These are phyloP conservation scores for Pyropia haitanensis DNA, from an alignment of 23 red algal species.

Conservation along the genomic window DNA sequence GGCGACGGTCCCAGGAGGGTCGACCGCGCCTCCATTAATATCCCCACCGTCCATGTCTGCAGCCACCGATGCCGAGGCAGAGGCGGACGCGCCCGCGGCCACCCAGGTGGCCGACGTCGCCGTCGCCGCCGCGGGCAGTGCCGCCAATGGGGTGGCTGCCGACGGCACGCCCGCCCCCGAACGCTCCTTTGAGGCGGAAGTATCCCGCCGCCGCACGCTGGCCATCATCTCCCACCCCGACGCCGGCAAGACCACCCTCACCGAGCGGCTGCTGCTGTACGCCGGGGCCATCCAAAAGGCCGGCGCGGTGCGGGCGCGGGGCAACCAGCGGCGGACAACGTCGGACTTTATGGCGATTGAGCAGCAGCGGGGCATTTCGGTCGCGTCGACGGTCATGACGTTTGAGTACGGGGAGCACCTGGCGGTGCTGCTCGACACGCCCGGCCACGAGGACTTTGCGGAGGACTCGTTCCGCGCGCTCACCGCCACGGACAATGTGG, in stretches of 20 bases:
- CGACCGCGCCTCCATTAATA: no score
- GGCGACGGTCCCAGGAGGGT: no score
- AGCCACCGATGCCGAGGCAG: no score
- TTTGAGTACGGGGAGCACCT: constrained; percentile 57
- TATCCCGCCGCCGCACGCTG: constrained; percentile 65
- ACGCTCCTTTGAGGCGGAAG: constrained; percentile 1
- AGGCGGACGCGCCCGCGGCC: no score
- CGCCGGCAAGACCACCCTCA: constrained; percentile 75
- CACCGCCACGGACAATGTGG: constrained; percentile 60
- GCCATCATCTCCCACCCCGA: constrained; percentile 88
- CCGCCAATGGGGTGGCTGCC: no score
- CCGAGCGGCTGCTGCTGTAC: constrained; percentile 72
- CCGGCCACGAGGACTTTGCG: constrained; percentile 70
- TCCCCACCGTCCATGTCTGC: no score
- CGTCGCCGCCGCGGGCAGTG: no score
- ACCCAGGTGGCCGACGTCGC: no score
- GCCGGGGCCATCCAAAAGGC: constrained; percentile 79
- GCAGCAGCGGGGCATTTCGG: constrained; percentile 75
- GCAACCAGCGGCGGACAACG: constrained; percentile 34
- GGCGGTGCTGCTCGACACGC: constrained; percentile 67
- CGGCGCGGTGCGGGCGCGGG: constrained; percentile 59
- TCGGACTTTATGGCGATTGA: constrained; percentile 79
- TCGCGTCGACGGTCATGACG: constrained; percentile 77
- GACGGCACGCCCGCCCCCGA: no score
- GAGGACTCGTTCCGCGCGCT: constrained; percentile 75